Base-by-base conservation (phyloP, 306 rosid species). In the Sechiopsis laciniata region DNA sequence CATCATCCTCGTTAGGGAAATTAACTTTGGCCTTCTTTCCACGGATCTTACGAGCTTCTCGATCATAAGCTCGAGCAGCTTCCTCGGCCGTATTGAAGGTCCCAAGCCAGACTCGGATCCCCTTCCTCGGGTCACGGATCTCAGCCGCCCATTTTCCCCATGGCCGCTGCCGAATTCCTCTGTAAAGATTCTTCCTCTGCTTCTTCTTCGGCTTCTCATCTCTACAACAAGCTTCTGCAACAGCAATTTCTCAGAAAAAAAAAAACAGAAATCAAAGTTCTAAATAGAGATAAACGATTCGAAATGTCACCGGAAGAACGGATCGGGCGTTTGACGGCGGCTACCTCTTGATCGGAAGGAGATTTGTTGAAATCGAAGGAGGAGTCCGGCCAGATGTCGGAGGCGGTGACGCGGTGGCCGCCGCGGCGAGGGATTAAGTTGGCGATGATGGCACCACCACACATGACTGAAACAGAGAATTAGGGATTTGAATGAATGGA, bases 121-220 rank as follows among this genome's bases (percentile, higher is more conserved):
- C 98, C 83, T 93, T 93, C 35, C 97, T 78, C 0, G 98, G 98
- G 42, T 93, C 98, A 24, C 97, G 96, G 60, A 93, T 93, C 88
- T 93, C 97, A 0, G 97, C 90, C 0, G 97, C 98, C 97, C 98
- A 93, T 89, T 93, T 93, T 0, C 97, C 97, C 98, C 96, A 93
- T 0, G 96, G 97, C 15, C 98, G 98, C 71, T 86, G 98, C 29
- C 98, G 89, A 22, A 89, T 93, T 26, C 98, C 98, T 78, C 97
- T 74, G 86, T 88, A 93, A 2, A 87, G 86, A 48, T 90, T 93
- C 83, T 90, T 93, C 89, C 98, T 86, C 80, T 84, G 90, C 78
- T 32, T 32, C 37, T 32, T 90, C 67, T 72, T 42, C 0, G 96
- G 94, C 79, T 89, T 89, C 78, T 88, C 88, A 0, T 26, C 81